Evolutionary conservation across 805 yeast species (phyloP).

Genomic region (Pichia sporocuriosa): DNA sequence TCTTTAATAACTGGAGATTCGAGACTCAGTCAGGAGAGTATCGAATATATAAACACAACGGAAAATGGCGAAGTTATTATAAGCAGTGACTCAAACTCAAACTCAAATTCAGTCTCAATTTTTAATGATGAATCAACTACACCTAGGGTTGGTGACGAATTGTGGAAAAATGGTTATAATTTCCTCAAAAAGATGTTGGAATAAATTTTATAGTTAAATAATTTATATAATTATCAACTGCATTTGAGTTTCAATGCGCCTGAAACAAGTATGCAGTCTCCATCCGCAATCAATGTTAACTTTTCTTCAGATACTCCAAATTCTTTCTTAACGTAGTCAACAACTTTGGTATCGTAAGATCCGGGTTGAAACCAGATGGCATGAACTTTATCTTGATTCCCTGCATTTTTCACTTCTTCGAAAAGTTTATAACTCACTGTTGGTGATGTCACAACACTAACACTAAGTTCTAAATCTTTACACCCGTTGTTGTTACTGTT

Average conservation of each 20-base stretch:
- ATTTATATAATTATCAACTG: constrained; percentile 1
- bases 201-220: constrained; percentile 4
- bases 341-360: constrained; percentile 48
- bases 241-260: background rate
- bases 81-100: constrained; percentile 6
- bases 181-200: constrained; percentile 35
- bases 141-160: constrained; percentile 20
- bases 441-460: constrained; percentile 77
- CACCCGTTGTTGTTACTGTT: too few species aligned
- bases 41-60: constrained; percentile 19
- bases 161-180: constrained; percentile 29
- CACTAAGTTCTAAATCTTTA: too few species aligned
- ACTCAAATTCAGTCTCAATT: constrained; percentile 5
- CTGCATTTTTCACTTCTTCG: constrained; percentile 29
- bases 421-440: constrained; percentile 42
- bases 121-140: background rate
- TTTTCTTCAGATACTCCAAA: constrained; percentile 26
- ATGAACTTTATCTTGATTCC: constrained; percentile 31
- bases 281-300: constrained; percentile 36
- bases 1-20: background rate
- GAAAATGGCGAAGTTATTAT: constrained; percentile 23
- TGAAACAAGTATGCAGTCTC: constrained; percentile 60
- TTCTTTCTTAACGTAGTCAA: constrained; percentile 29
- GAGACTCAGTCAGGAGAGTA: constrained; percentile 15
- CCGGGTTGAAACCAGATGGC: constrained; percentile 87